Evolutionary conservation across 2,329 filamentous ascomycete species (phyloP).

Genomic region (Pestalotiopsis sp.): DNA sequence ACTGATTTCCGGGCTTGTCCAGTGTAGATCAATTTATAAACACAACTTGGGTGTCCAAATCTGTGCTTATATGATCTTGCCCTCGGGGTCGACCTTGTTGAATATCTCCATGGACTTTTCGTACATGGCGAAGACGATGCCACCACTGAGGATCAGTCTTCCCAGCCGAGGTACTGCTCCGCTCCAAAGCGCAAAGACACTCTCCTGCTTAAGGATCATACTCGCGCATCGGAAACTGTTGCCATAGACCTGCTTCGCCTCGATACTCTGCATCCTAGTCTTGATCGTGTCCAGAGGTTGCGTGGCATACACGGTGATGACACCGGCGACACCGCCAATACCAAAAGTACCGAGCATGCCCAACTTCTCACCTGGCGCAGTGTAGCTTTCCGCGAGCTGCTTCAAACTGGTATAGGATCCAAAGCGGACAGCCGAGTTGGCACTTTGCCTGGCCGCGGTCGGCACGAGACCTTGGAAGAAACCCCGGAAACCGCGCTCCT

Average conservation of each 20-base stretch:
- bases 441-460: conserved; percentile 90
- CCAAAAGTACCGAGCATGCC: conserved; percentile 86
- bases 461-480: conserved; percentile 98
- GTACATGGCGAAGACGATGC: conserved; percentile 98
- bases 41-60: not conserved
- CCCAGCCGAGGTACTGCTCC: conserved; percentile 86
- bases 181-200: conserved; percentile 89
- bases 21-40: not conserved
- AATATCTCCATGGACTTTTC: conserved; percentile 95
- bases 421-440: conserved; percentile 92
- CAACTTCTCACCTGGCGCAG: conserved; percentile 91
- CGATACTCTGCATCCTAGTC: conserved; percentile 96
- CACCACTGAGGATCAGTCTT: conserved; percentile 85
- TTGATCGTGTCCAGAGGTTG: conserved; percentile 90
- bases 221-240: conserved; percentile 85
- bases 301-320: conserved; percentile 84
- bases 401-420: conserved; percentile 87
- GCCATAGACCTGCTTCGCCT: conserved; percentile 78
- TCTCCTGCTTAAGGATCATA: conserved; percentile 86
- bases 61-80: conserved; percentile 71
- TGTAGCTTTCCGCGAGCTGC: conserved; percentile 90
- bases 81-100: conserved; percentile 78
- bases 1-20: not conserved
- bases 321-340: conserved; percentile 83
- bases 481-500: conserved; percentile 84